A percentile compares a stretch with the other conserved stretches of the same genome.
phyloP scores from a whole-genome alignment of 1,284 basidiomycete genomes.

The Irpex lacteus region DNA sequence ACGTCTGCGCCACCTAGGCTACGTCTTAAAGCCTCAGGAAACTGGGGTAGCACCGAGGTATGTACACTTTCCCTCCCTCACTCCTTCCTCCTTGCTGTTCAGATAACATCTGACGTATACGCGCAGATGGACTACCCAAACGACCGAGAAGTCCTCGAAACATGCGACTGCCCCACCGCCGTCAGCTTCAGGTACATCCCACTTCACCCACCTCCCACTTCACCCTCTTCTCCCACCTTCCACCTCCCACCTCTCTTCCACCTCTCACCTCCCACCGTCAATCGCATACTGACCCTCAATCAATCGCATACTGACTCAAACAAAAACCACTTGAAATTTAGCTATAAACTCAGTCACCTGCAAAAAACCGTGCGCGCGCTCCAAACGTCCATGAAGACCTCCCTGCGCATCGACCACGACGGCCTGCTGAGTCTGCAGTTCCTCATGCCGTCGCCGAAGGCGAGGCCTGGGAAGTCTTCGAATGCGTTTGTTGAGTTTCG shows the following conservation, averaged over 20 bases:
- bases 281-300: background rate
- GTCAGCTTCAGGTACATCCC: constrained; percentile 71
- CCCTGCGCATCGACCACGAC: constrained; percentile 76
- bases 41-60: constrained; percentile 83
- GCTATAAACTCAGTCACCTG: constrained; percentile 80
- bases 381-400: constrained; percentile 81
- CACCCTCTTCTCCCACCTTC: too few species aligned
- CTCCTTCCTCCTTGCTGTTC: too few species aligned
- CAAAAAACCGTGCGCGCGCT: constrained; percentile 68
- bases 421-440: constrained; percentile 86
- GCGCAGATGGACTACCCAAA: constrained; percentile 97
- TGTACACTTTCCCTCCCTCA: constrained; percentile 13
- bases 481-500: constrained; percentile 82
- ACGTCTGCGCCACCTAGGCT: constrained; percentile 54
- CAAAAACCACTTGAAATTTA: constrained; percentile 31
- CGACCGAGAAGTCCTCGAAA: constrained; percentile 85
- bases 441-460: constrained; percentile 69
- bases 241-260: background rate
- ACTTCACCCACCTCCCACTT: background rate
- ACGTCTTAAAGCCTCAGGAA: constrained; percentile 74
- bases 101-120: too few species aligned
- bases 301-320: too few species aligned
- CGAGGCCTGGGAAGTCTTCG: constrained; percentile 37
- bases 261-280: background rate
- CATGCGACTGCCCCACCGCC: constrained; percentile 71